Base-by-base conservation (phyloP, 352 stramenopile genomes). In the Thraustochytrium sp. region DNA sequence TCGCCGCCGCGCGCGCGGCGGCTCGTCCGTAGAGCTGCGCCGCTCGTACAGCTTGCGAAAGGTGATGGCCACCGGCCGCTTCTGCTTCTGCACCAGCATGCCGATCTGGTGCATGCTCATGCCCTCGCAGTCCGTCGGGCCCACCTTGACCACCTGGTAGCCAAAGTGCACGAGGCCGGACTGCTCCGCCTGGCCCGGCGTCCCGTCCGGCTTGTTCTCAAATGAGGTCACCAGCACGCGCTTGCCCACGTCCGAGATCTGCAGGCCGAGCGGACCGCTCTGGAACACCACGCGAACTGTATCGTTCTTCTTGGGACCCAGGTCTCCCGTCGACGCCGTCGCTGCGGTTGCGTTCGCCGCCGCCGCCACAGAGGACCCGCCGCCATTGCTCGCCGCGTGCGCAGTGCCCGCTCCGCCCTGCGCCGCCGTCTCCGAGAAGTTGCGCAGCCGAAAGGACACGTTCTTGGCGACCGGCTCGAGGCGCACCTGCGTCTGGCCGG, bases 231-330 rank as follows among this genome's bases (percentile, higher is more conserved):
- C 68, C 46, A 80, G 29, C 26, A 80, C 68, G 18, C 68, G 48
- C 68, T 80, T 80, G 68, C 68, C 68, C 18, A 80, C 68, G 38
- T 80, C 68, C 26, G 68, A 80, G 38, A 80, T 80, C n/a, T 80
- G 68, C 46, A 80, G 26, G 34, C 68, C 68, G 13, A 80, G 68
- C 3, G 68, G 68, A 11, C 68, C 68, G 29, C 34, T 26, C 18
- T 44, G 31, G 53, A 80, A 80, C 13, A 80, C 68, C 48, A 80
- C 68, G 37, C 53, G 23, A 0, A 80, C 68, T 23, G 68, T 80
- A 21, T 80, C 53, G 8, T 72, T n/a, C 65, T 62, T 77, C 16
- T 31, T 77, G 65, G 37, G 46, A 54, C 42, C 37, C 49, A 34
- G 46, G 18, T 23, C 11, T 53, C 34, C 21, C 13, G n/a, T 23